These are phyloP conservation scores for Colletotrichum orchidophilum DNA, from an alignment of 2,329 filamentous ascomycete species.

Conservation along the genomic window DNA sequence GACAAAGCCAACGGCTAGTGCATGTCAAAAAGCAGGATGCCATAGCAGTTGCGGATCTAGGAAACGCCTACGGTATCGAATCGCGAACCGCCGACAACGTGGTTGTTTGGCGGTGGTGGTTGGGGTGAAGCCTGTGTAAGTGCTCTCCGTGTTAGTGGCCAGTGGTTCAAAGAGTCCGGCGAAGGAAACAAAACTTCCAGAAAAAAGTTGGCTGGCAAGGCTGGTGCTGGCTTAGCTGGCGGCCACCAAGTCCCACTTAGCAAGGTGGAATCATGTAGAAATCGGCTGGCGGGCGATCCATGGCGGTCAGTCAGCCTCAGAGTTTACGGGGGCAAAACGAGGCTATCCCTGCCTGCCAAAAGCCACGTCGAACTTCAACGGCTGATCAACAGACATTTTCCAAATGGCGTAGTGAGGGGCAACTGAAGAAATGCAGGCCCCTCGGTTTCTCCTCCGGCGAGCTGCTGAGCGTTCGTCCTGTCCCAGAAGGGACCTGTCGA, in stretches of 20 bases:
- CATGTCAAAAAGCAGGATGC: not conserved
- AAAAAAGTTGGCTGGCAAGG: slow-evolving; percentile 12
- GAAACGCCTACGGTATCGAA: slow-evolving; percentile 5
- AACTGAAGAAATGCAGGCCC: slow-evolving; percentile 29
- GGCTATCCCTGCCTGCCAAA: slow-evolving; percentile 36
- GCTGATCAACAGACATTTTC: slow-evolving; percentile 25
- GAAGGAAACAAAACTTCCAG: not conserved
- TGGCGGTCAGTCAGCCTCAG: slow-evolving; percentile 37
- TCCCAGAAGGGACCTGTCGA: slow-evolving; percentile 2
- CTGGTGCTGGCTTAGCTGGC: slow-evolving; percentile 14
- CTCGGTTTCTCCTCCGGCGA: not conserved
- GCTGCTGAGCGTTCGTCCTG: not conserved
- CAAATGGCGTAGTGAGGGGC: not conserved
- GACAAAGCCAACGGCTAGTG: slow-evolving; percentile 2
- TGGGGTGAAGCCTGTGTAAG: not conserved
- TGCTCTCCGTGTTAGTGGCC: not conserved
- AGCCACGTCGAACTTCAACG: slow-evolving; percentile 28
- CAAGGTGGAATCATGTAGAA: not conserved
- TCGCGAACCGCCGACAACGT: not conserved
- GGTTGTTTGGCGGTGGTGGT: not conserved
- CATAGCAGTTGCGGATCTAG: slow-evolving; percentile 7
- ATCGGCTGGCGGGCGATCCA: slow-evolving; percentile 29
- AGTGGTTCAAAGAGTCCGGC: not conserved
- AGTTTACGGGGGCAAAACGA: slow-evolving; percentile 18
- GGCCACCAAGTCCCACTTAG: slow-evolving; percentile 22